A percentile compares a stretch with the other conserved stretches of the same genome.
phyloP scores from a whole-genome alignment of 768 basidiomycete genomes.

The Suillus tomentosus region DNA sequence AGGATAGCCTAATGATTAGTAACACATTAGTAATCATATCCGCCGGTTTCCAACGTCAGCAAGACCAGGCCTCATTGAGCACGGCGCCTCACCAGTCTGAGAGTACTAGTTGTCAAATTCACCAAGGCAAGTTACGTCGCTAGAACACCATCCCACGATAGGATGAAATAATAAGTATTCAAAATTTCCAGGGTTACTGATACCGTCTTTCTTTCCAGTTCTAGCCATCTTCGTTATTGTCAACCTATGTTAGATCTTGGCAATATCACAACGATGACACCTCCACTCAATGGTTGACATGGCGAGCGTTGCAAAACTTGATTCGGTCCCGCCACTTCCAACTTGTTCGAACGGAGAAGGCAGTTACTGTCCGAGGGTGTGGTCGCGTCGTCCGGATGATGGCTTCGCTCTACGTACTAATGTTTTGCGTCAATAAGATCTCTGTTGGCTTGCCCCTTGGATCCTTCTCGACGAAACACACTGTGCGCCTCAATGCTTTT shows the following conservation, averaged over 20 bases:
- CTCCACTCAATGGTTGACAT: constrained; percentile 37
- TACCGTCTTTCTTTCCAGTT: constrained; percentile 21
- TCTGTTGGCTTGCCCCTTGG: constrained; percentile 31
- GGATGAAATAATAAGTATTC: constrained; percentile 10
- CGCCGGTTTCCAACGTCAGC: no score
- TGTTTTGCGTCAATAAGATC: constrained; percentile 29
- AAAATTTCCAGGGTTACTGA: constrained; percentile 4
- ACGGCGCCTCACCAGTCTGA: neutral
- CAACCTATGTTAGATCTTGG: constrained; percentile 19
- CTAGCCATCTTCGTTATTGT: constrained; percentile 32
- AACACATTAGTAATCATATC: neutral
- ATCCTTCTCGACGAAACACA: constrained; percentile 31
- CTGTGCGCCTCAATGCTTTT: constrained; percentile 36
- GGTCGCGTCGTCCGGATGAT: constrained; percentile 23
- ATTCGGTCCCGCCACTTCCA: constrained; percentile 32
- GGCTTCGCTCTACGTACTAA: constrained; percentile 28
- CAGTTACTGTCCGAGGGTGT: constrained; percentile 22
- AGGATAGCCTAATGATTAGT: constrained; percentile 2
- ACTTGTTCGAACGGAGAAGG: constrained; percentile 29
- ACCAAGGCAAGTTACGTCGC: neutral
- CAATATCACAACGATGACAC: constrained; percentile 14
- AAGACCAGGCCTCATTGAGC: no score
- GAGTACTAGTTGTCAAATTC: constrained; percentile 17
- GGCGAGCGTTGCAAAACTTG: constrained; percentile 33
- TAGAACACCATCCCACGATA: neutral